These are phyloP conservation scores for Keqinozyma sinolaborantium DNA, from an alignment of 1,139 yeast species.

Conservation along the genomic window DNA sequence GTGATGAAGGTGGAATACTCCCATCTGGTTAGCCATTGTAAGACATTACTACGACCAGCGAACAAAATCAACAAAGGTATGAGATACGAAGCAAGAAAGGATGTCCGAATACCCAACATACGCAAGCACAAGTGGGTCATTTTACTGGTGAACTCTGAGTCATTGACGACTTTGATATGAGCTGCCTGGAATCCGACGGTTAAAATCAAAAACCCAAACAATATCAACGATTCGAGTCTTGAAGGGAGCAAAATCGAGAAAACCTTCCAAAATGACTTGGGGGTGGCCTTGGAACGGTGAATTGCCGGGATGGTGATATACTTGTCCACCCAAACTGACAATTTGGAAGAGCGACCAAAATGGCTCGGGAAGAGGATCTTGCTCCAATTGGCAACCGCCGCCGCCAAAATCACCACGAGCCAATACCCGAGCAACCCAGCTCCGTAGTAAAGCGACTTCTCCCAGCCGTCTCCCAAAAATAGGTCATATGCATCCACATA, in stretches of 20 bases:
- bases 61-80: slow-evolving; percentile 35
- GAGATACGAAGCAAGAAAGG: slow-evolving; percentile 24
- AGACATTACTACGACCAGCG: slow-evolving; percentile 42
- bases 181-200: neutral
- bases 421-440: slow-evolving; percentile 47
- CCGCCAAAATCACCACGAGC: slow-evolving; percentile 40
- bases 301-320: slow-evolving; percentile 30
- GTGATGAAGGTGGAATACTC: slow-evolving; percentile 31
- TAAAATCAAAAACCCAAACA: neutral
- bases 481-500: slow-evolving; percentile 20
- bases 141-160: neutral
- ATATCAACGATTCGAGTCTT: neutral
- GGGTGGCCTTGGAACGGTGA: slow-evolving; percentile 20
- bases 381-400: slow-evolving; percentile 41
- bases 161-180: neutral
- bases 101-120: slow-evolving; percentile 30
- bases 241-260: slow-evolving; percentile 1
- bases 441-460: slow-evolving; percentile 45
- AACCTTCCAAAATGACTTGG: slow-evolving; percentile 1
- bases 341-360: slow-evolving; percentile 17
- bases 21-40: slow-evolving; percentile 41
- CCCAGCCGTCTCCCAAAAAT: slow-evolving; percentile 33
- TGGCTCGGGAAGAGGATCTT: slow-evolving; percentile 22
- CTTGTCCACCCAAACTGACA: slow-evolving; percentile 20
- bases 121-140: slow-evolving; percentile 10